Base-by-base conservation (phyloP, 2,329 filamentous ascomycete species). In the Cytospora piceicola region DNA sequence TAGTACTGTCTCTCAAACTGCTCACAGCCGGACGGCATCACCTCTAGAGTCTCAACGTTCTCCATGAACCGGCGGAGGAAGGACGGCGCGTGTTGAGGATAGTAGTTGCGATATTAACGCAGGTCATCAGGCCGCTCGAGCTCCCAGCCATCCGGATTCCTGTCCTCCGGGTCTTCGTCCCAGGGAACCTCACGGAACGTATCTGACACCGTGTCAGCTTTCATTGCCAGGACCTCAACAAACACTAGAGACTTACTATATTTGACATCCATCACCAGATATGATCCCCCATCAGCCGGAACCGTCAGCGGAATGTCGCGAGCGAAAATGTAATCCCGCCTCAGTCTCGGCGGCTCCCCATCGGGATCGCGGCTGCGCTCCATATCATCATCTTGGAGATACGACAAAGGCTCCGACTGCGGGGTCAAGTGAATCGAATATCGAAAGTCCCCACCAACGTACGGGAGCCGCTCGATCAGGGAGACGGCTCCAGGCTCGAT, bases 1-100 rank as follows among this genome's bases (percentile, higher is more conserved):
- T 52, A 52, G 22, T 52, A 52, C 49, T 52, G 49, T 52, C 49
- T 52, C 49, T 52, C 49, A 52, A 52, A 52, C 49, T 29, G 49
- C 49, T 52, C 49, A 27, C 49, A 52, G 49, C 49, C 49, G 49
- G 49, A 52, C 22, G 49, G 49, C 22, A 52, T 52, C 11, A 52
- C 22, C 49, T 52, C 49, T 29, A 52, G 27, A 14, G 49, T 52
- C 49, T 52, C 22, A 52, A 52, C 29, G 15, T 52, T 52, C 9
- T 52, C 49, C 49, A 52, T 14, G 22, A 29, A 52, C 9, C 49
- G 49, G 49, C 22, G 49, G 27, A 52, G 29, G 49, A 52, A 52
- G 22, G 49, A 52, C n/a, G 49, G 49, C 22, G 49, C 22, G 22
- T 52, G 22, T 11, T 52, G 49, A 52, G 49, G 49, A 15, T 52